These are phyloP conservation scores for Breynia disticha DNA, from an alignment of 441 rosid species.

Conservation along the genomic window DNA sequence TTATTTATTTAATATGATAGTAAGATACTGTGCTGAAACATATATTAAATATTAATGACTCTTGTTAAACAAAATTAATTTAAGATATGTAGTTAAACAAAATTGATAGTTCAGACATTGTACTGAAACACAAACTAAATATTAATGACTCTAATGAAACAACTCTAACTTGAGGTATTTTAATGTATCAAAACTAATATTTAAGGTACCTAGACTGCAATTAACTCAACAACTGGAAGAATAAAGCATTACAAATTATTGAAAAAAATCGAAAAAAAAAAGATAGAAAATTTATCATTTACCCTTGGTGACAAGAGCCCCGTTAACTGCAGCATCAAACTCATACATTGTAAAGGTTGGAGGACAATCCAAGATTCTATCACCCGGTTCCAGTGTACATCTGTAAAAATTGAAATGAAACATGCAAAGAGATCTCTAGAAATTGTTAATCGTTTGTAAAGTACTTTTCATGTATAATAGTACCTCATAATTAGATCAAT, in stretches of 20 bases:
- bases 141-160: no score
- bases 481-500: constrained; percentile 95
- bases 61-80: no score
- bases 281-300: not conserved
- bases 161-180: no score
- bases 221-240: not conserved
- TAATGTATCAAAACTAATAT: no score
- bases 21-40: no score
- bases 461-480: not conserved
- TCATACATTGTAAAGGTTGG: constrained; percentile 96
- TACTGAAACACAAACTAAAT: no score
- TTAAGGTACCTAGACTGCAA: no score
- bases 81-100: no score
- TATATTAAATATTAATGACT: no score
- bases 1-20: no score
- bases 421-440: not conserved
- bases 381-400: constrained; percentile 90
- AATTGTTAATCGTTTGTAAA: not conserved
- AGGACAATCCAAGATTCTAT: constrained; percentile 90
- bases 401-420: constrained; percentile 25
- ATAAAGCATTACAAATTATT: not conserved
- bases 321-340: constrained; percentile 86
- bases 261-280: not conserved
- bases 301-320: constrained; percentile 74
- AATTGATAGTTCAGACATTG: no score